These are phyloP conservation scores for Auxenochlorella pyrenoidosa DNA, from an alignment of 139 green algal species.

Conservation along the genomic window DNA sequence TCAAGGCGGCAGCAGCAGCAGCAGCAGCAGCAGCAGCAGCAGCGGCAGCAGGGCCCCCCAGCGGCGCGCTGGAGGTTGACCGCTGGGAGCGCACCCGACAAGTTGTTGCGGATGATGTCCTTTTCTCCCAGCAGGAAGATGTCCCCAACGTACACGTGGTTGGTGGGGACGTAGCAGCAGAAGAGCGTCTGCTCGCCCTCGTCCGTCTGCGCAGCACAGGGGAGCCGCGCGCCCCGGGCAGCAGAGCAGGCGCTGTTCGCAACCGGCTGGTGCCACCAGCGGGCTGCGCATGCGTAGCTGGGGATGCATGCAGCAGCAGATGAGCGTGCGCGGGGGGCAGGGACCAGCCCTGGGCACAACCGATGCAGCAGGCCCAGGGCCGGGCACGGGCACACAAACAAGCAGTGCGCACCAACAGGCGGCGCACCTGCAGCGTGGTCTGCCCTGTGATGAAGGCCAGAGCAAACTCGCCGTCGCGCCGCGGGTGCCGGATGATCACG, in stretches of 20 bases:
- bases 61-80: too few relatives aligned
- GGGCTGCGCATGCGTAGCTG: constrained; percentile 70
- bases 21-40: not conserved
- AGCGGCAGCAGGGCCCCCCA: too few relatives aligned
- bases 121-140: constrained; percentile 85
- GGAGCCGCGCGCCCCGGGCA: not conserved
- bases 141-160: constrained; percentile 94
- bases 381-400: too few relatives aligned
- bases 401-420: too few relatives aligned
- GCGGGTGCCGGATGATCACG: constrained; percentile 89
- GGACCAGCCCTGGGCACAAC: too few relatives aligned
- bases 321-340: constrained; percentile 53
- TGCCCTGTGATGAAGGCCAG: constrained; percentile 94
- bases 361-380: too few relatives aligned
- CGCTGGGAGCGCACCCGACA: constrained; percentile 52
- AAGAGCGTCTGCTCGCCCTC: constrained; percentile 70
- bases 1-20: not conserved
- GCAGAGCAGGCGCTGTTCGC: not conserved
- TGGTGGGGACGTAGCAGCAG: constrained; percentile 93
- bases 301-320: constrained; percentile 88
- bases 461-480: constrained; percentile 84
- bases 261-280: not conserved
- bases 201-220: not conserved
- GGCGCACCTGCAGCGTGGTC: constrained; percentile 76
- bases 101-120: constrained; percentile 91